Conservation (phyloP, 768 basidiomycete genomes). For the Stropharia rugosoannulata region DNA sequence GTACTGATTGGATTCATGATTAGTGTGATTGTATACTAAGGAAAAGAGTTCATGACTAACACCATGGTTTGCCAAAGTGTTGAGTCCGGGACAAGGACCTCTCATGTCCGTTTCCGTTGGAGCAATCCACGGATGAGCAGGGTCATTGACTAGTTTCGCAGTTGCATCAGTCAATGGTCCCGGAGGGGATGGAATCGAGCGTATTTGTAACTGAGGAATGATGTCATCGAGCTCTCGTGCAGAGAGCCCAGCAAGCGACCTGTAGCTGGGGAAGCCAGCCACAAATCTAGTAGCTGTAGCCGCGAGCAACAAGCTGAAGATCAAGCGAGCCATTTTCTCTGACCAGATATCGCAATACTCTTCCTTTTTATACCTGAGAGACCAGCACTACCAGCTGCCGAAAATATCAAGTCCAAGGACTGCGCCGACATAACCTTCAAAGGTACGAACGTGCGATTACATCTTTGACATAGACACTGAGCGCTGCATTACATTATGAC, state of each 20-base stretch:
- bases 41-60: background rate
- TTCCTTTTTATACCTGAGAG: no score
- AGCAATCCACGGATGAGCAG: background rate
- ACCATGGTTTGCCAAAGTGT: conserved; percentile 3
- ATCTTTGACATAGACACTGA: no score
- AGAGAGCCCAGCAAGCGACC: conserved; percentile 1
- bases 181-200: background rate
- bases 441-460: no score
- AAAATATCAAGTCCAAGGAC: no score
- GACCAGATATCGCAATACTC: no score
- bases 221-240: background rate
- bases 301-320: background rate
- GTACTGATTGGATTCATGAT: background rate
- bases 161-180: background rate
- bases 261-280: conserved; percentile 1
- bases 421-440: no score
- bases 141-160: conserved; percentile 1
- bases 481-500: no score
- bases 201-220: background rate
- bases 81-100: conserved; percentile 4
- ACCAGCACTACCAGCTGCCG: no score
- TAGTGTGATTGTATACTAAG: background rate
- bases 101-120: background rate
- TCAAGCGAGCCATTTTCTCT: background rate
- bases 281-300: background rate